A percentile compares a stretch with the other conserved stretches of the same genome.
These are phyloP conservation scores for Pyricularia grisea DNA, from an alignment of 2,329 filamentous ascomycete species.

Conservation along the genomic window DNA sequence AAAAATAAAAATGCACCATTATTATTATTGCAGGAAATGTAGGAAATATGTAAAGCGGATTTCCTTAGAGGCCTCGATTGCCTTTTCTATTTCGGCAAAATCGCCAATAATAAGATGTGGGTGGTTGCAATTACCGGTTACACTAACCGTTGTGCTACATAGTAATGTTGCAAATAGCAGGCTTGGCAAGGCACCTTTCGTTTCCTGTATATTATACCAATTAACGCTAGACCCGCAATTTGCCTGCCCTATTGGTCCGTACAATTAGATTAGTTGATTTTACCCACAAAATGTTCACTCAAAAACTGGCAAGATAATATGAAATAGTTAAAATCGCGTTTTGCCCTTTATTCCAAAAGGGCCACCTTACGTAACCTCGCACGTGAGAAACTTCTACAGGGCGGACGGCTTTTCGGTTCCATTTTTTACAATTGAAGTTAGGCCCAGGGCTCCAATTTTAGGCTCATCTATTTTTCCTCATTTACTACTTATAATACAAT, in stretches of 20 bases:
- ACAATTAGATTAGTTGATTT: neutral
- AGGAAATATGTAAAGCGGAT: neutral
- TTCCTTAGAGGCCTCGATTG: neutral
- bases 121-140: neutral
- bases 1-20: no score
- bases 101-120: neutral
- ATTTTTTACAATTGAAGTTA: neutral
- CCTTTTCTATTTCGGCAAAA: neutral
- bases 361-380: neutral
- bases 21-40: no score
- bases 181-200: neutral
- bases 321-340: neutral
- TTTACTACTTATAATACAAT: no score
- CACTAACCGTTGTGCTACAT: neutral
- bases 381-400: neutral
- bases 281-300: neutral
- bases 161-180: neutral
- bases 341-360: neutral
- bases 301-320: neutral
- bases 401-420: neutral
- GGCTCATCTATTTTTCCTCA: neutral
- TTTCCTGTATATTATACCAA: neutral
- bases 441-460: neutral
- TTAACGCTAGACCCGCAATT: no score
- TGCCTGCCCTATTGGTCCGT: neutral